Base-by-base conservation (phyloP, 352 stramenopile genomes). In the Albugo candida region DNA sequence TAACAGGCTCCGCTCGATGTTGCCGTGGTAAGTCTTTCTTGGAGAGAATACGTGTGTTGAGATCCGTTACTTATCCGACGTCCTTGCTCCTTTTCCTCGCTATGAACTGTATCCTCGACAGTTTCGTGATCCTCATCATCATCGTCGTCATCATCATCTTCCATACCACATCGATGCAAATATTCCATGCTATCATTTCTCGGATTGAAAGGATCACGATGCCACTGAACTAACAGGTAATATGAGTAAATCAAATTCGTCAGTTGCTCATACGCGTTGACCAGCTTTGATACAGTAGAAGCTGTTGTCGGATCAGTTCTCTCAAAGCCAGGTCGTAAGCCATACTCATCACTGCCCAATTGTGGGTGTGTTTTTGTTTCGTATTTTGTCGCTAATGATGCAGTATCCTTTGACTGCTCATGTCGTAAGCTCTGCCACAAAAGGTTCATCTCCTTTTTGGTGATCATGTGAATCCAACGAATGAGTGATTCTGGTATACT, bases 141-240 rank as follows among this genome's bases (percentile, higher is more conserved):
- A 16, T 86, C 75, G 16, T 83, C 61, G 45, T 86, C 73, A 36
- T 85, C 70, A 18, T 83, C 70, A 13, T 83, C 69, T 34, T 93
- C 75, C 41, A 88, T 83, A 18, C 70, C 74, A 11, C 74, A 87
- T 10, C 80, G 64, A 53, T 93, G 78, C 11, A 93, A 57, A 41
- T 85, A 91, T 13, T 48, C 55, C 12, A 70, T 21, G 24, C 79
- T 66, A 21, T 87, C 71, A 38, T 88, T 89, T 12, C 60, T 63
- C 2, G 72, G 63, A 43, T 88, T 84, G 36, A 92, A 91, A 8
- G 80, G 74, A 48, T 83, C 65, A 14, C 70, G 70, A 59, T 95
- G 83, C 83, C 81, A 95, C 45, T 95, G 80, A 1, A 83, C 76
- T 34, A 93, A 58, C 24, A 91, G 41, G 53, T 93, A 92, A 38